Percentiles rank a stretch among this genome's conserved stretches.
Evolutionary conservation across 2,329 filamentous ascomycete genomes (phyloP).

Genomic region (Cladosporium sp.): DNA sequence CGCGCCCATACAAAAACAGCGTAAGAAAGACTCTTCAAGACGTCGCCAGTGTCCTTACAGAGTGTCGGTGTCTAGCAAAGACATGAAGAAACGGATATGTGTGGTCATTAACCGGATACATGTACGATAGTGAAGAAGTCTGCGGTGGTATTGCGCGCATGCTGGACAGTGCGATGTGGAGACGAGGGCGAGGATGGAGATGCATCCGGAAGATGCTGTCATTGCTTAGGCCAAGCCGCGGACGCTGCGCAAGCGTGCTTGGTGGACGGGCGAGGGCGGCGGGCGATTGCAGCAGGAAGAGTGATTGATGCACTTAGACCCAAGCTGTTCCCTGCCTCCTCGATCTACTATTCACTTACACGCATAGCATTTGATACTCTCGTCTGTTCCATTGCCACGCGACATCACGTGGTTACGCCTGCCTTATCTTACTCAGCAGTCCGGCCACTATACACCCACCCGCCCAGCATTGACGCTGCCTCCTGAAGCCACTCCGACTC

Average conservation of each 20-base stretch:
- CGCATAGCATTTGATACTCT: background rate
- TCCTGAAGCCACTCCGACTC: conserved; percentile 14
- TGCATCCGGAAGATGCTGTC: background rate
- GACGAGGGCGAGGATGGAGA: background rate
- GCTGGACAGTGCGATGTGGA: background rate
- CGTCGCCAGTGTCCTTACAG: background rate
- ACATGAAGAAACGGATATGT: background rate
- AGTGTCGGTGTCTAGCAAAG: background rate
- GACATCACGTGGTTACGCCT: background rate
- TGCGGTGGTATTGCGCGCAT: background rate
- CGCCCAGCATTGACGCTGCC: conserved; percentile 16
- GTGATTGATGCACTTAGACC: background rate
- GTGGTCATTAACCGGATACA: too few species aligned
- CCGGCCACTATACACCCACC: background rate
- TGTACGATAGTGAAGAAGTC: background rate
- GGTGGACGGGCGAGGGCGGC: background rate
- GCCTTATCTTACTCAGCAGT: background rate
- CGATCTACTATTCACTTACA: background rate
- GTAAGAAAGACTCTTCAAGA: background rate
- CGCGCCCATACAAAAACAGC: too few species aligned
- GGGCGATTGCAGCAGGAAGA: background rate
- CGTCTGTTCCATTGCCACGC: background rate
- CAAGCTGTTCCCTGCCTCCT: background rate
- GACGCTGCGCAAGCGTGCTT: conserved; percentile 5
- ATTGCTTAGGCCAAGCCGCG: conserved; percentile 6